These are phyloP conservation scores for Kernera saxatilis DNA, from an alignment of 345 rosid genomes.

Conservation along the genomic window DNA sequence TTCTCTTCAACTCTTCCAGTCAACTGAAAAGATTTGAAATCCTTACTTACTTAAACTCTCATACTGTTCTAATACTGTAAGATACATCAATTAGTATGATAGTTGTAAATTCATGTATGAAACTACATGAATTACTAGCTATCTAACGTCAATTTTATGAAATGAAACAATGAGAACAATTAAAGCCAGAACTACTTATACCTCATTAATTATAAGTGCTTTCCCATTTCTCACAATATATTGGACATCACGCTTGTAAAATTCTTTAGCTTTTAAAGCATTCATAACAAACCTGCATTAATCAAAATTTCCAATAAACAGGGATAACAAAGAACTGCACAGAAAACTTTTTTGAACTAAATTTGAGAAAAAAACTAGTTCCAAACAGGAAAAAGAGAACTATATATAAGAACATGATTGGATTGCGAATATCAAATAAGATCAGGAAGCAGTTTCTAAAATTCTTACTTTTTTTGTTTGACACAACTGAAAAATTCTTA, in stretches of 20 bases:
- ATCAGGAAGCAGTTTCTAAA: neutral
- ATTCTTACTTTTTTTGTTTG: too few relatives aligned
- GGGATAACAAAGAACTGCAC: neutral
- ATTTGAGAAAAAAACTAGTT: neutral
- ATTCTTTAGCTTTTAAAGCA: conserved; percentile 96
- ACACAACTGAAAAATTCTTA: neutral
- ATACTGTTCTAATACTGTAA: neutral
- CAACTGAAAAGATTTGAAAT: conserved; percentile 42
- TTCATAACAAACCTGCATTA: conserved; percentile 84
- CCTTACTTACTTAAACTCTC: neutral
- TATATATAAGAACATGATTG: neutral
- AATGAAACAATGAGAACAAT: neutral
- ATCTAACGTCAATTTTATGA: neutral
- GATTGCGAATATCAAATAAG: neutral
- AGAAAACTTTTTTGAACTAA: neutral
- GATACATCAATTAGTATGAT: too few relatives aligned
- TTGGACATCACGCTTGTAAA: conserved; percentile 85
- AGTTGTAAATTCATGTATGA: too few relatives aligned
- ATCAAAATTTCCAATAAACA: neutral
- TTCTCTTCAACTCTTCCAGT: conserved; percentile 98
- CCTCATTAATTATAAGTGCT: conserved; percentile 95
- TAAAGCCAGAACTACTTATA: conserved; percentile 25
- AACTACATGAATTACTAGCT: neutral
- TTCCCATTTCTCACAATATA: conserved; percentile 89
- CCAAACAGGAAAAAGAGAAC: neutral